Percentiles rank a stretch among this genome's conserved stretches.
phyloP scores from a whole-genome alignment of 1,139 yeast genomes.

The Yamadazyma jaroonii region DNA sequence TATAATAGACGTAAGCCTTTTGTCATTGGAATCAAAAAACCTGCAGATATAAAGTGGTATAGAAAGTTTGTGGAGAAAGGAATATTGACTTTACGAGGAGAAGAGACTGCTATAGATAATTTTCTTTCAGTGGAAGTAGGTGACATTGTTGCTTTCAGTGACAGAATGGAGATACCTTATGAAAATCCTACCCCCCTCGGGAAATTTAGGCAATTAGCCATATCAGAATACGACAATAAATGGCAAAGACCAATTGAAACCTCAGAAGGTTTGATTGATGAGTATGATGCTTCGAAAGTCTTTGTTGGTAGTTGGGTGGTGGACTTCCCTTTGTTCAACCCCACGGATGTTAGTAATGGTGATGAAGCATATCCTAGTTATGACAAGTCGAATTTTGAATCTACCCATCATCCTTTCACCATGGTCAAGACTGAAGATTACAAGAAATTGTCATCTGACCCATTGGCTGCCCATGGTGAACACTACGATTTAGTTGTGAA shows the following conservation, averaged over 20 bases:
- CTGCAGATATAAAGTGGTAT: constrained; percentile 46
- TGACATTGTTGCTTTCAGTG: constrained; percentile 73
- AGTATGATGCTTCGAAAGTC: constrained; percentile 21
- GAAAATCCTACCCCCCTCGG: constrained; percentile 98
- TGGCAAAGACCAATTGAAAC: constrained; percentile 46
- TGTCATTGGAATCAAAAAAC: constrained; percentile 45
- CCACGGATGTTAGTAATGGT: constrained; percentile 42
- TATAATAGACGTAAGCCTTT: constrained; percentile 63
- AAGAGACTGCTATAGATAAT: constrained; percentile 22
- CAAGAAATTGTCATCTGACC: constrained; percentile 48
- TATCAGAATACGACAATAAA: constrained; percentile 47
- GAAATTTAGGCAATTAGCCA: constrained; percentile 71
- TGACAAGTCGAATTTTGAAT: constrained; percentile 43
- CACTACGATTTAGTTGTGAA: constrained; percentile 93
- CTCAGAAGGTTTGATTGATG: constrained; percentile 14
- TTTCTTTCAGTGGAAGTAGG: constrained; percentile 53
- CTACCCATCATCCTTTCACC: constrained; percentile 97
- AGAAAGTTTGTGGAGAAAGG: constrained; percentile 29
- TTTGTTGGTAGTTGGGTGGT: constrained; percentile 84
- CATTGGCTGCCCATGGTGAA: constrained; percentile 77
- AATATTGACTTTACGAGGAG: constrained; percentile 20
- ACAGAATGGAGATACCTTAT: constrained; percentile 62
- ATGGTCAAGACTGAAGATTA: constrained; percentile 80
- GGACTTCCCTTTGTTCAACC: constrained; percentile 88
- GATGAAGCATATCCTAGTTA: constrained; percentile 58